Percentiles rank a stretch among this genome's conserved stretches.
phyloP scores from a whole-genome alignment of 2,329 filamentous ascomycete genomes.

The Plenodomus lindquistii region DNA sequence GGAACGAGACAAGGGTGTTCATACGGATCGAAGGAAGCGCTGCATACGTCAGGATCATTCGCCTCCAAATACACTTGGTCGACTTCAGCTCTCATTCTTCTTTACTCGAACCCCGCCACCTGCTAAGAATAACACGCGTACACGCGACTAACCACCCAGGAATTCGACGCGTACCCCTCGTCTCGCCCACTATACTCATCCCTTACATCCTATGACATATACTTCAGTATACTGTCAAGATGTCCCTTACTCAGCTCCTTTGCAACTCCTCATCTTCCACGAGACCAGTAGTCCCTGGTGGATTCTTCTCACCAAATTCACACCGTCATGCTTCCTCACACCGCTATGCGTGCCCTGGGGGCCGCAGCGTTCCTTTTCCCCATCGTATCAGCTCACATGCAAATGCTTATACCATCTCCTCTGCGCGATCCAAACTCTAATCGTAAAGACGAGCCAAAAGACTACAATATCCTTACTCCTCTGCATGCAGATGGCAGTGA shows the following conservation, averaged over 20 bases:
- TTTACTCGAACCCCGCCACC: not conserved
- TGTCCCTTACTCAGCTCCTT: not conserved
- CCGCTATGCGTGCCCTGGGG: constrained; percentile 26
- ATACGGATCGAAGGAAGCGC: not conserved
- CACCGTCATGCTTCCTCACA: constrained; percentile 25
- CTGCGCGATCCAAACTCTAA: constrained; percentile 54
- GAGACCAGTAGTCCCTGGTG: constrained; percentile 4
- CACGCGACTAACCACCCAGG: constrained; percentile 5
- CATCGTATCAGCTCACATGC: constrained; percentile 52
- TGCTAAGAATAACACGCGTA: not conserved
- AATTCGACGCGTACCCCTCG: constrained; percentile 33
- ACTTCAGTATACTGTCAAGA: not conserved
- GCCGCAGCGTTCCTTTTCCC: constrained; percentile 23
- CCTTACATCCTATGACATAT: constrained; percentile 20
- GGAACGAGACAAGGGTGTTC: not conserved
- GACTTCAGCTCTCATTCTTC: not conserved
- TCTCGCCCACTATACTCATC: constrained; percentile 9
- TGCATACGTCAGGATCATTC: not conserved
- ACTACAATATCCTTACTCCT: constrained; percentile 74
- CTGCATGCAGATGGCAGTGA: constrained; percentile 63
- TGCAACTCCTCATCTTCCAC: not conserved
- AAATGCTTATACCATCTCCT: constrained; percentile 60
- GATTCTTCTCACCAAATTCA: not conserved
- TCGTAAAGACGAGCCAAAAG: constrained; percentile 51
- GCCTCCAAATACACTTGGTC: not conserved